Conservation (phyloP, 768 basidiomycete genomes). For the Tylopilus felleus region DNA sequence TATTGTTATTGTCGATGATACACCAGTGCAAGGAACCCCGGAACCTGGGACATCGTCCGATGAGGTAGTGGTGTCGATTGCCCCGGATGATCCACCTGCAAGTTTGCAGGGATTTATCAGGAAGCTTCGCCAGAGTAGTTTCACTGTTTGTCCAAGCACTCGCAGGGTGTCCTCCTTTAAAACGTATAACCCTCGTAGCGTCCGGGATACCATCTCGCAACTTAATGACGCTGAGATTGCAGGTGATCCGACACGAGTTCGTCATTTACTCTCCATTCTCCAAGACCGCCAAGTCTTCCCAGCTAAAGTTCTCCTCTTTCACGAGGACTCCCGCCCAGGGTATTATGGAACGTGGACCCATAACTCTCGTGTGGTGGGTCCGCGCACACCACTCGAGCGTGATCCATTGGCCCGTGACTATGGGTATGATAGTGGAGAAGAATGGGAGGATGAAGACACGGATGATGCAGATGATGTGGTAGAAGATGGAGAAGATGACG, state of each 20-base stretch:
- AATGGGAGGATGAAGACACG: constrained; percentile 88
- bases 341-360: constrained; percentile 96
- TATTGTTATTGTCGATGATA: constrained; percentile 56
- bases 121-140: constrained; percentile 31
- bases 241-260: constrained; percentile 67
- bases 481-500: constrained; percentile 58
- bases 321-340: constrained; percentile 82
- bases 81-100: not conserved
- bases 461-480: constrained; percentile 77
- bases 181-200: constrained; percentile 31
- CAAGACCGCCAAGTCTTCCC: constrained; percentile 60
- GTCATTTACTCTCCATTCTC: constrained; percentile 59
- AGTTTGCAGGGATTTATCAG: constrained; percentile 17
- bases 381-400: constrained; percentile 77
- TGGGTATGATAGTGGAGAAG: constrained; percentile 89
- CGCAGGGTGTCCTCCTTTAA: constrained; percentile 25
- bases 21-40: constrained; percentile 9
- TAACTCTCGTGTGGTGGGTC: constrained; percentile 70
- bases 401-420: constrained; percentile 84
- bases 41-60: constrained; percentile 7
- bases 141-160: constrained; percentile 19
- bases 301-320: constrained; percentile 81
- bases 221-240: constrained; percentile 77
- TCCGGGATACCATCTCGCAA: constrained; percentile 53
- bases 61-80: not conserved